Evolutionary conservation across 371 early-diverging fungal species (phyloP).

Genomic region (Rhizopus stolonifer): DNA sequence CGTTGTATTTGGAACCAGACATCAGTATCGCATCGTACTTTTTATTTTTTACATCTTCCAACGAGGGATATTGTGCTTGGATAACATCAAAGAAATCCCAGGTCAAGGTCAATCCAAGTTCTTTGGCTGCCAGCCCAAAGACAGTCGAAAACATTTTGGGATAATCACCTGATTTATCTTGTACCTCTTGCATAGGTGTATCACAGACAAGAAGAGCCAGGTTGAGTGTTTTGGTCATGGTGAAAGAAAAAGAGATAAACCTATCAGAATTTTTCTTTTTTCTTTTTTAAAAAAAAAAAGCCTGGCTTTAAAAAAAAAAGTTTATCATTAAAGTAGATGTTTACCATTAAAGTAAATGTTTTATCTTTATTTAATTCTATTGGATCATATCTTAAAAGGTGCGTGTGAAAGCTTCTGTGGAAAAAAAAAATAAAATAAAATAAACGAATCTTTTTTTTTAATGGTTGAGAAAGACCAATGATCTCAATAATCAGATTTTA

Average conservation of each 20-base stretch:
- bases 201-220: slow-evolving; percentile 58
- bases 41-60: slow-evolving; percentile 25
- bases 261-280: no score
- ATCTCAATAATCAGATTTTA: neutral
- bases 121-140: slow-evolving; percentile 32
- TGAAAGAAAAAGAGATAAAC: no score
- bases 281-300: no score
- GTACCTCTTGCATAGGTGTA: slow-evolving; percentile 51
- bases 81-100: slow-evolving; percentile 49
- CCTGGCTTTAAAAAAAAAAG: no score
- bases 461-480: no score
- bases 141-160: slow-evolving; percentile 33
- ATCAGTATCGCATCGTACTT: slow-evolving; percentile 31
- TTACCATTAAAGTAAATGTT: no score
- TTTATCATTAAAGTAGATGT: no score
- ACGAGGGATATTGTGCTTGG: slow-evolving; percentile 37
- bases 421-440: no score
- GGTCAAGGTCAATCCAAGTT: slow-evolving; percentile 14
- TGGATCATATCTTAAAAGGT: no score
- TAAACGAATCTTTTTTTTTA: no score
- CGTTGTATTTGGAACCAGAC: slow-evolving; percentile 31
- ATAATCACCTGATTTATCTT: slow-evolving; percentile 57
- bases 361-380: no score
- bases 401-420: no score
- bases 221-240: slow-evolving; percentile 11